These are phyloP conservation scores for Verticillium longisporum DNA, from an alignment of 2,329 filamentous ascomycete species.

Conservation along the genomic window DNA sequence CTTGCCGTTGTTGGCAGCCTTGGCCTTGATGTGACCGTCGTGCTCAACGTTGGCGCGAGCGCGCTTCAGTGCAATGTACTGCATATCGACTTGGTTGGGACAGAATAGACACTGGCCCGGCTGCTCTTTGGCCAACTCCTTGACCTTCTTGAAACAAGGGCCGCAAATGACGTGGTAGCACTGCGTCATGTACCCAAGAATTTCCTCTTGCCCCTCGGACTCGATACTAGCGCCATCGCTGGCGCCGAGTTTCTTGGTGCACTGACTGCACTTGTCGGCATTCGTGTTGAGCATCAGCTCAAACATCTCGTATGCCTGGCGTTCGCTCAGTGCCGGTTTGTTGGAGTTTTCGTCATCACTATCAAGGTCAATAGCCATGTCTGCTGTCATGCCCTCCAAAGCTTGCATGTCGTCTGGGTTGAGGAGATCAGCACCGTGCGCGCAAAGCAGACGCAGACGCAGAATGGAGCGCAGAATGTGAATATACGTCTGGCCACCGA, in stretches of 20 bases:
- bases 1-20: slow-evolving; percentile 12
- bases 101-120: slow-evolving; percentile 62
- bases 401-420: slow-evolving; percentile 75
- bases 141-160: slow-evolving; percentile 56
- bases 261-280: slow-evolving; percentile 65
- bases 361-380: slow-evolving; percentile 84
- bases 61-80: slow-evolving; percentile 63
- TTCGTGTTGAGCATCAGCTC: slow-evolving; percentile 78
- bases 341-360: slow-evolving; percentile 58
- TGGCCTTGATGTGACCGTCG: slow-evolving; percentile 37
- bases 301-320: slow-evolving; percentile 80
- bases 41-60: slow-evolving; percentile 51
- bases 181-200: slow-evolving; percentile 73
- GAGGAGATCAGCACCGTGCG: slow-evolving; percentile 87
- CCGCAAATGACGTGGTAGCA: slow-evolving; percentile 84
- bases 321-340: slow-evolving; percentile 52
- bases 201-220: slow-evolving; percentile 52
- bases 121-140: slow-evolving; percentile 40
- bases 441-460: slow-evolving; percentile 82
- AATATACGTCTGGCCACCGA: slow-evolving; percentile 84
- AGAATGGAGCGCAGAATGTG: slow-evolving; percentile 90
- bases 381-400: slow-evolving; percentile 73
- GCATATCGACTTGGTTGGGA: slow-evolving; percentile 52
- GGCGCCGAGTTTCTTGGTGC: slow-evolving; percentile 56
- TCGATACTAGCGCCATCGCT: slow-evolving; percentile 50